phyloP scores from a whole-genome alignment of 176 grass and related monocot genomes.

The Avena insularis region DNA sequence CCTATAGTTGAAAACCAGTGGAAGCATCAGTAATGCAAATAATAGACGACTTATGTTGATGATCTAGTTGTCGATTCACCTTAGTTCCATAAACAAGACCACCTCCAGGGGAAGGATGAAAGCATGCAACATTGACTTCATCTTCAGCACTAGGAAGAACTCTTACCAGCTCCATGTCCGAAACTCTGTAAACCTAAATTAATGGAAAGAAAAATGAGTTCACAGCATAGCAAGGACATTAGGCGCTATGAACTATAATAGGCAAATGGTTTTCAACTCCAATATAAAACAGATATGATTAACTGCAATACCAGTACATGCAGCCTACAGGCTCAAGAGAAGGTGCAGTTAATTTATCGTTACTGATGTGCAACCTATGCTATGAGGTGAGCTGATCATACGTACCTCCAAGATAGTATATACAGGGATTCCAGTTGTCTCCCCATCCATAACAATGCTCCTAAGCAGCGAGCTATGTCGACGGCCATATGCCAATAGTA shows the following conservation, averaged over 20 bases:
- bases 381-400: not conserved
- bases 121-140: conserved; percentile 88
- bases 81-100: conserved; percentile 94
- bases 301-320: conserved; percentile 31
- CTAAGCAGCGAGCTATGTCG: conserved; percentile 92
- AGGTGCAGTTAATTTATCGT: conserved; percentile 27
- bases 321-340: conserved; percentile 19
- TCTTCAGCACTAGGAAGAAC: conserved; percentile 63
- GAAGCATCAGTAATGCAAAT: conserved; percentile 43
- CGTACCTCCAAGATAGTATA: conserved; percentile 99
- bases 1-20: conserved; percentile 51
- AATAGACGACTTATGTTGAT: conserved; percentile 16
- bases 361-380: conserved; percentile 28
- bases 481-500: conserved; percentile 97
- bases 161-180: conserved; percentile 97
- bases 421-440: conserved; percentile 86
- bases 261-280: not conserved
- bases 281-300: conserved; percentile 28
- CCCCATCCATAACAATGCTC: conserved; percentile 88
- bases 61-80: conserved; percentile 49
- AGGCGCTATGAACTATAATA: conserved; percentile 11
- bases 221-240: conserved; percentile 1
- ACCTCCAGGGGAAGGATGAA: conserved; percentile 77
- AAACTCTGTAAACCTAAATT: conserved; percentile 94
- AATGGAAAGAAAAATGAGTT: conserved; percentile 39